These are phyloP conservation scores for Straminergon stramineum DNA, from an alignment of 225 moss, liverwort and hornwort species.

Conservation along the genomic window DNA sequence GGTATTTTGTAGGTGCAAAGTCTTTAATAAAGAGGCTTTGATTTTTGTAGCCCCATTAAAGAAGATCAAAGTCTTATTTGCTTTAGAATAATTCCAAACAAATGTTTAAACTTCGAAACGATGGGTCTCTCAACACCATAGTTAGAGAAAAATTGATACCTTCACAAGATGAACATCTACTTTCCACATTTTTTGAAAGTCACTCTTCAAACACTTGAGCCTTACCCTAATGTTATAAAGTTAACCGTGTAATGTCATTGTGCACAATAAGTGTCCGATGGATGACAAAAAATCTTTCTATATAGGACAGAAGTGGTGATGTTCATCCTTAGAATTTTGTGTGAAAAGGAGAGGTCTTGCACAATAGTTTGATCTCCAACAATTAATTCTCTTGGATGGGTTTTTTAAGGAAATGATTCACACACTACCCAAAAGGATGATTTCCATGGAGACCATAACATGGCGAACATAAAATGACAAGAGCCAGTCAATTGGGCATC, in stretches of 20 bases:
- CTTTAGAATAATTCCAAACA: not conserved
- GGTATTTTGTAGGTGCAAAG: too few species aligned
- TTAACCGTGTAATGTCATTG: not conserved
- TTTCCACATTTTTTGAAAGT: not conserved
- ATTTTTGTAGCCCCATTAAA: too few species aligned
- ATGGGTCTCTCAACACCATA: rapidly evolving
- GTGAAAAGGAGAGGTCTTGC: too few species aligned
- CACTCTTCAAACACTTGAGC: rapidly evolving
- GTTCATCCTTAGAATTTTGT: too few species aligned
- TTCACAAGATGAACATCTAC: not conserved
- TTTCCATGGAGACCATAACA: not conserved
- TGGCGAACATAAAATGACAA: not conserved
- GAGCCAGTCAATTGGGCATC: not conserved
- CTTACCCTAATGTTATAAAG: rapidly evolving
- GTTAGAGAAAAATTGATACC: not conserved
- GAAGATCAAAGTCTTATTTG: rapidly evolving
- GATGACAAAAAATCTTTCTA: too few species aligned
- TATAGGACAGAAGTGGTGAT: too few species aligned
- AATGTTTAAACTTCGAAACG: not conserved
- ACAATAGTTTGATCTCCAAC: too few species aligned
- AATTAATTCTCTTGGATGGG: too few species aligned
- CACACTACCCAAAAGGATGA: not conserved
- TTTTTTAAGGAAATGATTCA: too few species aligned
- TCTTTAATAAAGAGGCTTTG: not conserved
- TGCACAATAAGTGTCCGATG: too few species aligned